phyloP scores from a whole-genome alignment of 2,329 filamentous ascomycete species.

The Colletotrichum zoysiae region DNA sequence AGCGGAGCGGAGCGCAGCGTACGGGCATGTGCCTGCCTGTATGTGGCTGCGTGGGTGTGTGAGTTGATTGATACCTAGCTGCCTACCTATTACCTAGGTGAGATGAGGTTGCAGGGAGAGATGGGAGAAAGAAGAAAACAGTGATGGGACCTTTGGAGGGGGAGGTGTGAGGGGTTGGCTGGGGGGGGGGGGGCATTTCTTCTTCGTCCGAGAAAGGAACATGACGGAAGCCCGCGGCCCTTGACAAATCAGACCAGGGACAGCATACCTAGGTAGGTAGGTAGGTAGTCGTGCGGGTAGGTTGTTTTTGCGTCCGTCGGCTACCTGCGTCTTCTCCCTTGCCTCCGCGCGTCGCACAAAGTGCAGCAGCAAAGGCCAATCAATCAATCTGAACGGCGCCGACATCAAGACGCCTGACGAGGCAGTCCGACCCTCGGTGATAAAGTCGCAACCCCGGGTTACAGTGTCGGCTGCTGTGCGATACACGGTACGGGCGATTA shows the following conservation, averaged over 20 bases:
- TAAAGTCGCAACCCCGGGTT: constrained; percentile 24
- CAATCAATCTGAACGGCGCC: neutral
- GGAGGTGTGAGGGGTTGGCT: too few relatives aligned
- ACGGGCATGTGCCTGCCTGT: neutral
- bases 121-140: neutral
- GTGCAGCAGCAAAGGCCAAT: neutral
- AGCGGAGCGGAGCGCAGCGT: constrained; percentile 26
- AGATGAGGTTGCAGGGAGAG: constrained; percentile 7
- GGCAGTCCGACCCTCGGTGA: constrained; percentile 6
- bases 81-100: neutral
- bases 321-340: neutral
- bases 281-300: neutral
- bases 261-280: too few relatives aligned
- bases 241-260: constrained; percentile 1
- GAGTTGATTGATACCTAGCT: neutral
- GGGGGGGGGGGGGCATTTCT: neutral
- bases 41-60: neutral
- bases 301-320: neutral
- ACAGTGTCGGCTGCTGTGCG: constrained; percentile 25
- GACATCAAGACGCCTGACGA: neutral
- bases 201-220: neutral
- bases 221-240: neutral
- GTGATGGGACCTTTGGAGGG: neutral
- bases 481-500: constrained; percentile 33
- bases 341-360: neutral